Evolutionary conservation across 2,329 filamentous ascomycete genomes (phyloP).

Genomic region (Aspergillus felis): DNA sequence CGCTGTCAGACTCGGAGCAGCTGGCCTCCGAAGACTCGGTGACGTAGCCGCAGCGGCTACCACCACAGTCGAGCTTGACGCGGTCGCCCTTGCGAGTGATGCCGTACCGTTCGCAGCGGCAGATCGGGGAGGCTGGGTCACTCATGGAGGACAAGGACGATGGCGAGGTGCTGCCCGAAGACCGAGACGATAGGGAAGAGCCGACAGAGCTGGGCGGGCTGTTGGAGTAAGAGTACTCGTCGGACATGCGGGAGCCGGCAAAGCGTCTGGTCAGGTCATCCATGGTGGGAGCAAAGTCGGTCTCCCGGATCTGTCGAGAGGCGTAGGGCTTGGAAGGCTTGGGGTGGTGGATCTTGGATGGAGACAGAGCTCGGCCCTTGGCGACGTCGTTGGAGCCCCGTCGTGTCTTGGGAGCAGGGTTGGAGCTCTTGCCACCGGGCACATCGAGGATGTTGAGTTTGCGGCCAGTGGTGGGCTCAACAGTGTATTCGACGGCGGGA

Average conservation of each 20-base stretch:
- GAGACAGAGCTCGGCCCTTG: conserved; percentile 83
- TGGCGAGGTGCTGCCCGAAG: conserved; percentile 52
- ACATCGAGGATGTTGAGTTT: conserved; percentile 97
- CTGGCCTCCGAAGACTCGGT: conserved; percentile 61
- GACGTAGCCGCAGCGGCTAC: conserved; percentile 77
- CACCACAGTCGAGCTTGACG: conserved; percentile 94
- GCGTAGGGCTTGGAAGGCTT: conserved; percentile 85
- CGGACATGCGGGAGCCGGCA: conserved; percentile 63
- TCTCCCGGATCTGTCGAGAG: conserved; percentile 79
- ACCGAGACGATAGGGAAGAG: conserved; percentile 72
- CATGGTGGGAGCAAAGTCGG: conserved; percentile 72
- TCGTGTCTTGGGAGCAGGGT: conserved; percentile 36
- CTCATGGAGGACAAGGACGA: conserved; percentile 63
- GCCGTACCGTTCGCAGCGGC: conserved; percentile 93
- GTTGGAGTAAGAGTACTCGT: conserved; percentile 71
- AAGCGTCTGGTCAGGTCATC: conserved; percentile 79
- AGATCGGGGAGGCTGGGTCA: conserved; percentile 56
- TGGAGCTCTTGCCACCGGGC: conserved; percentile 53
- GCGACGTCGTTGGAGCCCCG: conserved; percentile 63
- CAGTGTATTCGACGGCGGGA: conserved; percentile 80
- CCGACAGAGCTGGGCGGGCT: conserved; percentile 65
- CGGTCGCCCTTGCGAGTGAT: conserved; percentile 91
- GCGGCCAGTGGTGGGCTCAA: conserved; percentile 94
- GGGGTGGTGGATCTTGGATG: conserved; percentile 85
- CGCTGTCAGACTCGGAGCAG: conserved; percentile 56